Base-by-base conservation (phyloP, 192 early-diverging fungal species). In the Coemansia sp. region DNA sequence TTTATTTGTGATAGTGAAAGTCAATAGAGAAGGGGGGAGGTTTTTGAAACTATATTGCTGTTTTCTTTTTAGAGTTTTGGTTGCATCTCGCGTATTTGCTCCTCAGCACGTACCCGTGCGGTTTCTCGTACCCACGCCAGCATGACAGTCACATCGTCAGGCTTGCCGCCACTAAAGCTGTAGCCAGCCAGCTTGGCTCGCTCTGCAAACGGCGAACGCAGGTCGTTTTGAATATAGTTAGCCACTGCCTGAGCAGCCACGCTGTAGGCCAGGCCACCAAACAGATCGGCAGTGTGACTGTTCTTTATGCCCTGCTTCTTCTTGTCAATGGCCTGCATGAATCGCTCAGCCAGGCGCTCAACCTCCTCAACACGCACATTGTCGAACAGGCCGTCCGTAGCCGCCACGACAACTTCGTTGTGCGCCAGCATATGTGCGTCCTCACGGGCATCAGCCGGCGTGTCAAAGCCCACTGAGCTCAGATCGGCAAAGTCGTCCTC, bases 171-270 rank as follows among this genome's bases (percentile, higher is more conserved):
- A 1, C 63, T 51, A 40, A 65, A 83, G 20, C 21, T 70, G 37
- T 75, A 74, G 2, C 81, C 81, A 35, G 81, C 74, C 0, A 73
- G 62, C 34, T 83, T 83, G n/a, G 79, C 79, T 2, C 79, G 70
- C 62, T 82, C 74, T 6, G 81, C 81, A 65, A 83, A 83, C 3
- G 81, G 81, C 53, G 81, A 83, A n/a, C 69, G 65, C 59, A 74
- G 45, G 35, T 83, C 73, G 26, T 60, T 60, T 46, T 83, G 73
- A 8, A 83, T 71, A 46, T 77, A 83, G 60, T 77, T 77, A 8
- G 76, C 73, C 23, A 78, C 81, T 2, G 81, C 76, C 60, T 83
- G 72, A 0, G 74, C 74, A 0, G 73, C 81, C 10, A 81, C 38
- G 63, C 73, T 75, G 43, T 81, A 81, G 2, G 78, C 78, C 38